phyloP scores from a whole-genome alignment of 371 early-diverging fungal species.

The Catenaria anguillulae region DNA sequence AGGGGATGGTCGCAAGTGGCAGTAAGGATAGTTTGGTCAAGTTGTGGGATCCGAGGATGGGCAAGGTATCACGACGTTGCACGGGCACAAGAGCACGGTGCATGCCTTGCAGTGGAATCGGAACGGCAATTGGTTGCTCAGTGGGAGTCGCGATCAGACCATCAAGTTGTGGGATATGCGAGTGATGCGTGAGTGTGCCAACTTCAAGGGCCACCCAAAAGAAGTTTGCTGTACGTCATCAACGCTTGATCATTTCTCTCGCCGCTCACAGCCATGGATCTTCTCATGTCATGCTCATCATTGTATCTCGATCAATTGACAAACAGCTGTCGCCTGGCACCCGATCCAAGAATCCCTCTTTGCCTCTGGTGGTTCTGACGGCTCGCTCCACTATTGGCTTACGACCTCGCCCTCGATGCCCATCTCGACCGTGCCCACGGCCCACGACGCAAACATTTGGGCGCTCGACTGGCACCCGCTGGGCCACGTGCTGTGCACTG shows the following conservation, averaged over 20 bases:
- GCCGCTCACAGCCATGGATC: too few relatives aligned
- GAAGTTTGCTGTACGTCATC: slow-evolving; percentile 72
- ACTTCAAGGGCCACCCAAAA: slow-evolving; percentile 82
- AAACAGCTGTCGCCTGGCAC: slow-evolving; percentile 79
- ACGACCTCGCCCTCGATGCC: slow-evolving; percentile 3
- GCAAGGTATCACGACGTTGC: slow-evolving; percentile 79
- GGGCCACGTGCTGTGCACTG: slow-evolving; percentile 93
- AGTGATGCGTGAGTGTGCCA: slow-evolving; percentile 84
- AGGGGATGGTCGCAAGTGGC: slow-evolving; percentile 91
- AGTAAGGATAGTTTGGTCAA: slow-evolving; percentile 97
- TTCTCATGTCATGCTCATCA: too few relatives aligned
- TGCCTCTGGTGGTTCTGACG: slow-evolving; percentile 91
- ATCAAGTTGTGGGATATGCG: slow-evolving; percentile 93
- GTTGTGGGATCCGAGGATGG: slow-evolving; percentile 97
- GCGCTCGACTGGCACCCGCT: slow-evolving; percentile 98
- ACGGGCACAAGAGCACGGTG: slow-evolving; percentile 96
- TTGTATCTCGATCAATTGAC: too few relatives aligned
- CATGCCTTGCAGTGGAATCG: slow-evolving; percentile 84
- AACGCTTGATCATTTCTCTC: too few relatives aligned
- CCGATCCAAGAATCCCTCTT: slow-evolving; percentile 86
- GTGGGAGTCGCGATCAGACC: slow-evolving; percentile 90
- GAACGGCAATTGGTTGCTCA: slow-evolving; percentile 94
- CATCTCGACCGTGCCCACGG: slow-evolving; percentile 17
- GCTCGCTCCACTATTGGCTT: slow-evolving; percentile 89
- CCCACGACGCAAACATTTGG: slow-evolving; percentile 96